Percentiles rank a stretch among this genome's conserved stretches.
These are phyloP conservation scores for Saraca asoca DNA, from an alignment of 331 rosid species.

Conservation along the genomic window DNA sequence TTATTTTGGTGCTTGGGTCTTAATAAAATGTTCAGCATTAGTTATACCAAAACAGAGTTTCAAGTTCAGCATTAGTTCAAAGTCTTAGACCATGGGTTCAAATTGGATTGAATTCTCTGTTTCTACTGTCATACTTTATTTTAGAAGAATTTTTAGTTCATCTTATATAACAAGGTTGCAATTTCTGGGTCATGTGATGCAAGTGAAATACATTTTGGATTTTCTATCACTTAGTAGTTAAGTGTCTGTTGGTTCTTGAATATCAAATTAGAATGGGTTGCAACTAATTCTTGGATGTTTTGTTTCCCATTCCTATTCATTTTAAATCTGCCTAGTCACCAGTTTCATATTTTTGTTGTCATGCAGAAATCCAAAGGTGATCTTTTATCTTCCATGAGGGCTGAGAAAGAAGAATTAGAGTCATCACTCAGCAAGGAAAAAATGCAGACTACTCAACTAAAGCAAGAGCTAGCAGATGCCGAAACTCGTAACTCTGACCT, in stretches of 20 bases:
- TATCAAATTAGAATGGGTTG: background rate
- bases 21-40: too few relatives aligned
- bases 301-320: background rate
- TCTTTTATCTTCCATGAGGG: constrained; percentile 62
- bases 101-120: too few relatives aligned
- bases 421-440: constrained; percentile 80
- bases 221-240: too few relatives aligned
- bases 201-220: too few relatives aligned
- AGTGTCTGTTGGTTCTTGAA: background rate
- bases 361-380: constrained; percentile 72
- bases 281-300: background rate
- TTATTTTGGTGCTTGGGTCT: background rate
- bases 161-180: too few relatives aligned
- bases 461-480: constrained; percentile 76
- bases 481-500: constrained; percentile 77
- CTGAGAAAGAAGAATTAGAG: constrained; percentile 85
- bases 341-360: constrained; percentile 28
- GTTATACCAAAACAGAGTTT: too few relatives aligned
- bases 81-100: too few relatives aligned
- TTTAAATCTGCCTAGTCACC: constrained; percentile 21
- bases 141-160: too few relatives aligned
- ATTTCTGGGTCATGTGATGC: too few relatives aligned
- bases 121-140: too few relatives aligned
- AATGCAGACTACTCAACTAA: constrained; percentile 65
- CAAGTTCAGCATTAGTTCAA: too few relatives aligned